Evolutionary conservation across 441 rosid species (phyloP), one percentile per base, ranked within the genome.

Genomic region (Mallotus japonicus): DNA sequence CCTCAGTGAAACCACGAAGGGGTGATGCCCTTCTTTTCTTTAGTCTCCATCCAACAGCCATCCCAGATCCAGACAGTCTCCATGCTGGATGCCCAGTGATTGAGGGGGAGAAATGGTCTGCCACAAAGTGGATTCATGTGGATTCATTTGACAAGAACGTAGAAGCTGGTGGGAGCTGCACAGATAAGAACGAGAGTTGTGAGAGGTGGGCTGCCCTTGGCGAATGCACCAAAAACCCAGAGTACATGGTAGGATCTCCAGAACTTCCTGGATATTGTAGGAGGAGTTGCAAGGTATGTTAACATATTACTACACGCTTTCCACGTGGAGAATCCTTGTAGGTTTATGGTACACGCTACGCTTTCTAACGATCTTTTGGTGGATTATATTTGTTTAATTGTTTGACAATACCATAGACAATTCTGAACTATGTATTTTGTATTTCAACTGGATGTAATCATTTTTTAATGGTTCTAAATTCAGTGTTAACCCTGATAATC

Each of bases 101-200:
- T 8, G 92, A 92, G 77, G 97, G 98, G 13, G 98, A 94, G 89
- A 94, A 94, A 86, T 92, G 98, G 98, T 94, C 97, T 3, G 99
- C 99, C 4, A 95, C 99, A 0, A 95, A 95, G 82, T 95, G 99
- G 97, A 86, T 95, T 72, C 99, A 95, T 53, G 97, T 89, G 19
- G 92, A 92, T 81, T 89, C 97, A 9, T 93, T 91, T 24, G 96
- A 90, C 70, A 89, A 88, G 85, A 77, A 74, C 13, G 14, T 89
- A 66, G 77, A 78, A 5, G 82, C 71, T 13, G 85, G 77, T 3
- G 93, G 93, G 72, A 88, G 70, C 86, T 93, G 97, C 81, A 79
- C 86, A 0, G 97, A 93, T 75, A 8, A 51, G 69, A 91, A 90
- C 20, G 88, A 79, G 50, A 88, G 95, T 77, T 94, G 99, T 34